These are phyloP conservation scores for Phytophthora macrochlamydospora DNA, from an alignment of 352 stramenopile genomes.

Conservation along the genomic window DNA sequence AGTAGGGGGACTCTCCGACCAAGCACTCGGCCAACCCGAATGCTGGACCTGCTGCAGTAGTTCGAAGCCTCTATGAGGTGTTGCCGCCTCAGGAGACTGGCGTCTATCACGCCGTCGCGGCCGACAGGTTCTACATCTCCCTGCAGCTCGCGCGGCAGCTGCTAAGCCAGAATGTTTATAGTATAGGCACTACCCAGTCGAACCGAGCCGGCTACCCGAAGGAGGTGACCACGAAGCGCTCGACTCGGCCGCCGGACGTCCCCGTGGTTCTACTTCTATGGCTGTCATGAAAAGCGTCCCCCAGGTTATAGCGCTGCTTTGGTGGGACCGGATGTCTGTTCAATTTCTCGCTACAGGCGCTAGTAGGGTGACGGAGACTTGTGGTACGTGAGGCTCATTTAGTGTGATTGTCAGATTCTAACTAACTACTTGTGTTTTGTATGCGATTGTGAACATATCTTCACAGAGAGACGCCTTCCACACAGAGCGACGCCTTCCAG, in stretches of 20 bases:
- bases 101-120: constrained; percentile 8
- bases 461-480: too few relatives aligned
- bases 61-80: constrained; percentile 12
- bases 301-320: neutral
- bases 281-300: neutral
- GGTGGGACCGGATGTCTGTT: constrained; percentile 4
- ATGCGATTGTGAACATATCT: constrained; percentile 3
- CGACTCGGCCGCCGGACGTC: neutral
- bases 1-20: neutral
- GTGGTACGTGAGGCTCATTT: neutral
- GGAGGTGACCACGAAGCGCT: neutral
- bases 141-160: constrained; percentile 17
- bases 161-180: constrained; percentile 17
- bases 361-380: constrained; percentile 7
- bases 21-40: constrained; percentile 13
- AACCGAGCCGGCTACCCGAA: constrained; percentile 1
- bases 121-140: constrained; percentile 23
- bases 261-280: neutral
- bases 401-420: neutral
- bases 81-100: neutral
- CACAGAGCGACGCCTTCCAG: neutral
- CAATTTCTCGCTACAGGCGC: neutral
- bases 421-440: constrained; percentile 3
- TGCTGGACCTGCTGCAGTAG: constrained; percentile 1
- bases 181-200: constrained; percentile 6